Evolutionary conservation across 2,329 filamentous ascomycete species (phyloP).

Genomic region (Botrytis medusae): DNA sequence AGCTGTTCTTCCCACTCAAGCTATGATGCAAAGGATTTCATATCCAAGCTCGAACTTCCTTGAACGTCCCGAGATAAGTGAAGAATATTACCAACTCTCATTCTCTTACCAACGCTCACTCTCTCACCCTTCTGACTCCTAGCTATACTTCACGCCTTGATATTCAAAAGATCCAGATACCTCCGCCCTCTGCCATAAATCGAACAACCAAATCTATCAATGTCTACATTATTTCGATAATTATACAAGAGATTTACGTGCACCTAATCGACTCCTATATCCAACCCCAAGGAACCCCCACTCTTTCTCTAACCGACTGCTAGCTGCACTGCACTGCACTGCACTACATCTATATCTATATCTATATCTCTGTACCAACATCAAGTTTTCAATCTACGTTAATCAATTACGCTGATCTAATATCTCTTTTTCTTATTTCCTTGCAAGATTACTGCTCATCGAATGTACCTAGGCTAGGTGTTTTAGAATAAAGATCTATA

Average conservation of each 20-base stretch:
- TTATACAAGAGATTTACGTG: background rate
- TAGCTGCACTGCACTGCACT: background rate
- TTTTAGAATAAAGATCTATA: background rate
- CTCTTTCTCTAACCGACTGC: background rate
- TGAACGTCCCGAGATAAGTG: background rate
- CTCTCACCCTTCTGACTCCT: background rate
- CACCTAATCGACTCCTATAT: background rate
- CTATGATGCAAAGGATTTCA: no score
- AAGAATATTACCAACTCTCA: background rate
- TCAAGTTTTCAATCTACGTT: background rate
- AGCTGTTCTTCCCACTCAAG: no score
- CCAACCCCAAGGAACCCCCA: background rate
- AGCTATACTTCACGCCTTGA: background rate
- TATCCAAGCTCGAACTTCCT: background rate
- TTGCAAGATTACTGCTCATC: background rate
- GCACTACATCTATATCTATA: background rate
- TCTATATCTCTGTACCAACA: background rate
- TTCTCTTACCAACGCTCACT: background rate
- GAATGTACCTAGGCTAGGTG: background rate
- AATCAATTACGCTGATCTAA: accelerated
- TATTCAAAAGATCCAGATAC: background rate
- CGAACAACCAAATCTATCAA: background rate
- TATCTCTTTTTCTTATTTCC: background rate
- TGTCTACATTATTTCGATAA: background rate
- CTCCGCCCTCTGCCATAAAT: background rate